Evolutionary conservation across 106 monocot species (phyloP).

Genomic region (Dendrobium catenatum): DNA sequence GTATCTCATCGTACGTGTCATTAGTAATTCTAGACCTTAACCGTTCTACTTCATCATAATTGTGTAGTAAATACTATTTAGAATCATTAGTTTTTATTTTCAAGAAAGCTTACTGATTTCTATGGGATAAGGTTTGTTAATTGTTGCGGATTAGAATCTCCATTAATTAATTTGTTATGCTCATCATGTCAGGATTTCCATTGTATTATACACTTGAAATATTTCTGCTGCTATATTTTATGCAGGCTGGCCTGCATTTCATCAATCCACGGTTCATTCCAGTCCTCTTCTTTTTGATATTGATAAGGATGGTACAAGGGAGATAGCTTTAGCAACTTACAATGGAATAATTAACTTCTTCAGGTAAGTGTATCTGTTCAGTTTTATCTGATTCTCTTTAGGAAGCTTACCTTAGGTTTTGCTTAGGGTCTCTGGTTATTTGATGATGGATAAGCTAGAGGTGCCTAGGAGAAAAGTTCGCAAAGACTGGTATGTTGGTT

Average conservation of each 20-base stretch:
- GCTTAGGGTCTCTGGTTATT: conserved; percentile 79
- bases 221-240: conserved; percentile 1
- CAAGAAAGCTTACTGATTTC: neutral
- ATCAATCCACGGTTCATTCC: conserved; percentile 95
- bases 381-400: neutral
- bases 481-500: conserved; percentile 90
- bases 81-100: neutral
- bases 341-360: conserved; percentile 96
- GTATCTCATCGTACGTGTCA: no score
- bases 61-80: neutral
- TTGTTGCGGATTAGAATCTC: neutral
- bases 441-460: conserved; percentile 94
- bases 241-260: conserved; percentile 97
- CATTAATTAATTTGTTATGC: neutral
- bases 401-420: conserved; percentile 17
- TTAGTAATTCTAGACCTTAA: no score
- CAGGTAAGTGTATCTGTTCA: conserved; percentile 39
- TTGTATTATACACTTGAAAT: neutral
- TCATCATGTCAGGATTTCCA: neutral
- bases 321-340: conserved; percentile 92
- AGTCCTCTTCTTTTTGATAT: conserved; percentile 91
- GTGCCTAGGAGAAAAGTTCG: conserved; percentile 89
- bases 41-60: no score
- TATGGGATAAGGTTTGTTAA: neutral
- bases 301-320: conserved; percentile 91